Percentiles rank a stretch among this genome's conserved stretches.
phyloP scores from a whole-genome alignment of 2,329 filamentous ascomycete genomes.

The Dothistroma septosporum region DNA sequence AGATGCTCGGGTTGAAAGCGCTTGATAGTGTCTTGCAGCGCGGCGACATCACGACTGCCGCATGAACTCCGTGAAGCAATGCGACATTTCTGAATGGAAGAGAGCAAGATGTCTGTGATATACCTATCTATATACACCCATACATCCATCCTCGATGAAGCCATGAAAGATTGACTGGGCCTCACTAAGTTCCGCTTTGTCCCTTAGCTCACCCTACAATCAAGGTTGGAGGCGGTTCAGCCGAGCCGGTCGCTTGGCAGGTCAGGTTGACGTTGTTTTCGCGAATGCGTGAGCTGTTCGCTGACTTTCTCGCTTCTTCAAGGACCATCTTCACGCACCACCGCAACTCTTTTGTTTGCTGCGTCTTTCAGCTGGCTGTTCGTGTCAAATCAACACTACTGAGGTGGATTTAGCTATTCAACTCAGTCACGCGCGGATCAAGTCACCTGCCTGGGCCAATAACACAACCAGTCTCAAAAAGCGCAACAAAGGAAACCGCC shows the following conservation, averaged over 20 bases:
- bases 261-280: neutral
- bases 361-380: conserved; percentile 16
- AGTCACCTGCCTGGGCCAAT: conserved; percentile 16
- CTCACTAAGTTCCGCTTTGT: neutral
- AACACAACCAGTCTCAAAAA: conserved; percentile 6
- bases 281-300: neutral
- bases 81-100: too few species aligned
- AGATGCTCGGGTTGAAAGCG: too few species aligned
- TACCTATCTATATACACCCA: too few species aligned
- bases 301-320: neutral
- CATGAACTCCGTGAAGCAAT: too few species aligned
- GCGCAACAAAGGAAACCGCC: conserved; percentile 17
- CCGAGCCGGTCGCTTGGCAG: neutral
- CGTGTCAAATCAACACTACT: conserved; percentile 19
- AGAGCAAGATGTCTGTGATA: too few species aligned
- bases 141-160: neutral
- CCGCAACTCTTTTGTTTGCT: conserved; percentile 2
- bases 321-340: neutral
- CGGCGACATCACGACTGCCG: too few species aligned
- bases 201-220: neutral
- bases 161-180: neutral
- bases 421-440: conserved; percentile 29
- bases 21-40: too few species aligned
- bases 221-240: neutral
- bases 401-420: conserved; percentile 36